Evolutionary conservation across 2,329 filamentous ascomycete species (phyloP), one percentile per base, ranked within the genome.

Genomic region (Trichoderma sp.): DNA sequence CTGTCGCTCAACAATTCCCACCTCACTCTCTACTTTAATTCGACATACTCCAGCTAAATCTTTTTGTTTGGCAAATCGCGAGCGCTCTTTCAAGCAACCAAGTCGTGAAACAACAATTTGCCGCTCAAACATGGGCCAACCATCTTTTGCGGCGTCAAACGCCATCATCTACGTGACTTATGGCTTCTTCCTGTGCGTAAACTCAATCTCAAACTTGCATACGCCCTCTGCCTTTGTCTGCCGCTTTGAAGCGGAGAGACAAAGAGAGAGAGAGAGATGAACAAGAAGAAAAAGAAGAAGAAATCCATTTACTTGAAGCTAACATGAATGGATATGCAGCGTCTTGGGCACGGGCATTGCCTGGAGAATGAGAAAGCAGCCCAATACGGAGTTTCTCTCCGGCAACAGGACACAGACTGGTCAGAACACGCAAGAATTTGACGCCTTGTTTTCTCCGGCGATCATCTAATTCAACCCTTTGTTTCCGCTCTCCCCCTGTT

Each of bases 341-440:
- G 76, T 92, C 61, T 81, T 91, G 77, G 93, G 93, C 74, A 87
- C 86, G 34, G 84, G 79, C 70, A 81, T 89, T 67, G 88, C 88
- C 72, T 90, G 86, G 87, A 84, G 76, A 73, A 84, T 89, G 83
- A 85, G 87, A 76, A 83, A 86, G 74, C 91, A 94, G 83, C 84
- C 87, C 74, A 92, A 91, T 82, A 85, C 86, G 72, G 88, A 94
- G 77, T 94, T 92, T 81, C 85, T 95, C 73, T 87, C 92, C 69
- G 89, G 90, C 78, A 95, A 95, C 79, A 87, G 92, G 81, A 94
- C 93, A 83, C 93, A 95, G 85, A 93, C 91, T 85, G 93, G 93
- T 95, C 82, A 91, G 89, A 71, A 34, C 26, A 47, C 43, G 26
- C 55, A 36, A 65, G 32, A 43, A 23, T 43, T 50, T 32, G 36